Conservation (phyloP, 495 filamentous ascomycete species). For the Darksidea phi region DNA sequence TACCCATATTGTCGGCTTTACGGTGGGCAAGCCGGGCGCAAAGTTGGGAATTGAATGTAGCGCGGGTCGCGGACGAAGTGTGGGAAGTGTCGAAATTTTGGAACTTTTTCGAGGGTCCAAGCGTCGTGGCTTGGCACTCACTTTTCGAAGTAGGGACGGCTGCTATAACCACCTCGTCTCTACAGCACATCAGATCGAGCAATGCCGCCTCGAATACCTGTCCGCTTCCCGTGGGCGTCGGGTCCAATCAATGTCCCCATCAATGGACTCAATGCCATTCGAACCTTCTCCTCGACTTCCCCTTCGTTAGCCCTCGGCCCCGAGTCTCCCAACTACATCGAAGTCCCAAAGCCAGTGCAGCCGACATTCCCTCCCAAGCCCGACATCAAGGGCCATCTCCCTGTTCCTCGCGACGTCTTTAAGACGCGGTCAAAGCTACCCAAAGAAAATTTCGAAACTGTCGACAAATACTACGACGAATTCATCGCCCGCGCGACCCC, state of each 20-base stretch:
- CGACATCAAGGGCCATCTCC: constrained; percentile 68
- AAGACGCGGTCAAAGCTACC: constrained; percentile 47
- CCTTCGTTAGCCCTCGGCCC: constrained; percentile 49
- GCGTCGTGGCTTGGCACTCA: not conserved
- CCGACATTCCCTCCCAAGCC: constrained; percentile 45
- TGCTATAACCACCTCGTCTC: constrained; percentile 1
- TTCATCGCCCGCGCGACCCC: constrained; percentile 52
- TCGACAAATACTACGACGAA: constrained; percentile 41
- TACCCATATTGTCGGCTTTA: constrained; percentile 68
- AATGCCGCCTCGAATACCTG: constrained; percentile 33
- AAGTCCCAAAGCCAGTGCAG: constrained; percentile 62
- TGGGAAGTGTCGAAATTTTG: constrained; percentile 1
- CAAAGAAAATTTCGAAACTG: too few species aligned
- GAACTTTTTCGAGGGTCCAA: not conserved
- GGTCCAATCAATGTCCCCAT: constrained; percentile 27
- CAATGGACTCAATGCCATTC: constrained; percentile 21
- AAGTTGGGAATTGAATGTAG: too few species aligned
- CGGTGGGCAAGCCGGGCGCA: too few species aligned
- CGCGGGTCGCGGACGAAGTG: too few species aligned
- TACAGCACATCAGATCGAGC: constrained; percentile 1
- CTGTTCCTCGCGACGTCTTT: constrained; percentile 67
- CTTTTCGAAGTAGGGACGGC: constrained; percentile 1
- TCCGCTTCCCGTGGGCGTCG: constrained; percentile 19
- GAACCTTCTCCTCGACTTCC: constrained; percentile 49
- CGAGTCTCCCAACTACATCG: constrained; percentile 72